Evolutionary conservation across 2,329 filamentous ascomycete species (phyloP), one percentile per base, ranked within the genome.

Genomic region (Tolypocladium paradoxum): DNA sequence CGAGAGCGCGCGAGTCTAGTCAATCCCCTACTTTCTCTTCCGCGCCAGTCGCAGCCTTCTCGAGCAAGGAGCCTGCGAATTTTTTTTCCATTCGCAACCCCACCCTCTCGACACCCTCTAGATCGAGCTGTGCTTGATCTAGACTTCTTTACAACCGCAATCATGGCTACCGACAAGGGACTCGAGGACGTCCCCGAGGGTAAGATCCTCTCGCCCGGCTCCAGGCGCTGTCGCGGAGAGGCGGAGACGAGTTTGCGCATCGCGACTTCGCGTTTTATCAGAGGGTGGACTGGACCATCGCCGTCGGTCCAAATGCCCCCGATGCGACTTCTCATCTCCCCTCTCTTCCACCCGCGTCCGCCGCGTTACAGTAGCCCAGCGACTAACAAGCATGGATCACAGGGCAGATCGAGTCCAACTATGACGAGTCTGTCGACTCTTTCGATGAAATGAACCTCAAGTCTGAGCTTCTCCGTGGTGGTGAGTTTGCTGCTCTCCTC

Each of bases 361-460:
- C 45, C 35, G 27, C 43, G 27, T 31, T 20, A 9, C 11, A 27
- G 24, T 12, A 27, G 14, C 35, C 4, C 37, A 34, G 37, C 20
- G 20, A 49, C 52, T 53, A 43, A 53, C 51, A 20, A 3, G 2
- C 16, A 20, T 31, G 48, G 56, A 47, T 55, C 71, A 68, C 73
- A 96, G 92, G 87, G 77, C 90, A 95, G 81, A 99, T 99, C 83
- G 95, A 99, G 84, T 96, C 91, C 73, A 99, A 99, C 89, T 99
- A 97, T 81, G 93, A 99, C 83, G 91, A 97, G 84, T 91, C 92
- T 69, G 92, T 93, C 76, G 95, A 99, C 78, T 96, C 90, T 58
- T 99, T 99, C 78, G 93, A 99, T 77, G 83, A 91, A 68, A 99
- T 99, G 93, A 86, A 85, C 78, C 84, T 99, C 70, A 96, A 95